Percentiles rank a stretch among this genome's conserved stretches.
These are phyloP conservation scores for Talaromyces marneffei DNA, from an alignment of 2,329 filamentous ascomycete species.

Conservation along the genomic window DNA sequence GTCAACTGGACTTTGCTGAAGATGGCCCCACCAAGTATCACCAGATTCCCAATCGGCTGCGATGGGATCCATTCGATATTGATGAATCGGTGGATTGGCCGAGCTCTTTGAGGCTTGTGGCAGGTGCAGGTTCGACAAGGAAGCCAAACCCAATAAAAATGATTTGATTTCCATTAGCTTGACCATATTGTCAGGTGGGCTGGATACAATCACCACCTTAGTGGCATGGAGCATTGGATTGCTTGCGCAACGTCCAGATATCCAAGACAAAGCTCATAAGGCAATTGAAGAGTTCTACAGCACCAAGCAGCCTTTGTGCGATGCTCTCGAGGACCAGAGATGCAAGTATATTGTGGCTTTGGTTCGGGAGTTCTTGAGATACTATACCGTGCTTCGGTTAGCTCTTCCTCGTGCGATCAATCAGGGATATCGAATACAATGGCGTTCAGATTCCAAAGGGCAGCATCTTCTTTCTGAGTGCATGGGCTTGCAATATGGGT, in stretches of 20 bases:
- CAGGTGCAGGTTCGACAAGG: constrained; percentile 42
- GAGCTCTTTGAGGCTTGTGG: background rate
- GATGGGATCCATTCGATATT: constrained; percentile 73
- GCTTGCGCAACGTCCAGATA: constrained; percentile 54
- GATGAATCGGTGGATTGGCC: constrained; percentile 24
- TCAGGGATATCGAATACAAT: constrained; percentile 55
- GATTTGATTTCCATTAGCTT: constrained; percentile 61
- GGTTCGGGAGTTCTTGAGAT: constrained; percentile 57
- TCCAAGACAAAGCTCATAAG: constrained; percentile 55
- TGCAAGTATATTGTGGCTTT: constrained; percentile 59
- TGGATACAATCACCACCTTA: constrained; percentile 62
- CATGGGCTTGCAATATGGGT: constrained; percentile 66
- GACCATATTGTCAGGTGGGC: constrained; percentile 62
- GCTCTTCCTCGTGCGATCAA: constrained; percentile 57
- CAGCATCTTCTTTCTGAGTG: constrained; percentile 60
- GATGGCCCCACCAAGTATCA: constrained; percentile 39
- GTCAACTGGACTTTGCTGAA: constrained; percentile 17
- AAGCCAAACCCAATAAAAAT: constrained; percentile 56
- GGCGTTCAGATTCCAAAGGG: constrained; percentile 56
- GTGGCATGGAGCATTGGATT: constrained; percentile 61
- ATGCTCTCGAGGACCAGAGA: constrained; percentile 57
- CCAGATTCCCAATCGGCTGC: constrained; percentile 72
- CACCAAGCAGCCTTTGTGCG: constrained; percentile 52
- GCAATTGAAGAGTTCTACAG: constrained; percentile 54
- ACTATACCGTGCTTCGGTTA: constrained; percentile 57